phyloP scores from a whole-genome alignment of 2,329 filamentous ascomycete species.

The Davidsoniella neocaledoniae region DNA sequence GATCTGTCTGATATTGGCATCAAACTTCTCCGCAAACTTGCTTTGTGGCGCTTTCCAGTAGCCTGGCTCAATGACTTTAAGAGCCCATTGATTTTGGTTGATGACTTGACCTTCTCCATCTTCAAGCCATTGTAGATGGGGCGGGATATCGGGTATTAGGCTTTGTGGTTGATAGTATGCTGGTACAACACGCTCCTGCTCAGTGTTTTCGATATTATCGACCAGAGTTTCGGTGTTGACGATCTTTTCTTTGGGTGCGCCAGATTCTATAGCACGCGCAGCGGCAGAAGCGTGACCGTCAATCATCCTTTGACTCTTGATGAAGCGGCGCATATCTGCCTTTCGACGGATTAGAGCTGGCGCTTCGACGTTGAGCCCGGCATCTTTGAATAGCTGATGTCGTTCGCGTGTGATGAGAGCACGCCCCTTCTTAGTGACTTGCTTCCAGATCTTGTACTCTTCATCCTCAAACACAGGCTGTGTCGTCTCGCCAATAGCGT shows the following conservation, averaged over 20 bases:
- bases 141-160: slow-evolving; percentile 67
- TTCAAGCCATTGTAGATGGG: slow-evolving; percentile 70
- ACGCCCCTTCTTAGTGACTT: slow-evolving; percentile 92
- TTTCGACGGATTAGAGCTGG: slow-evolving; percentile 74
- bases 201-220: slow-evolving; percentile 84
- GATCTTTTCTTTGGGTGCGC: slow-evolving; percentile 3
- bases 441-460: slow-evolving; percentile 96
- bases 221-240: slow-evolving; percentile 45
- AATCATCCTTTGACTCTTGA: slow-evolving; percentile 21
- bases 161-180: slow-evolving; percentile 89
- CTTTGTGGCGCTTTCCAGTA: slow-evolving; percentile 62
- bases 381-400: slow-evolving; percentile 68
- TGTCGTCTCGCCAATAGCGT: slow-evolving; percentile 45
- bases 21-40: slow-evolving; percentile 60
- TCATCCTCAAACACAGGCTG: slow-evolving; percentile 79
- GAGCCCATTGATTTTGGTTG: slow-evolving; percentile 70
- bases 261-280: slow-evolving; percentile 15
- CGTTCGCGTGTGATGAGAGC: slow-evolving; percentile 74
- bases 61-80: slow-evolving; percentile 59
- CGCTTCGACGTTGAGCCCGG: slow-evolving; percentile 72
- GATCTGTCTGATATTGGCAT: slow-evolving; percentile 84
- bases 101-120: slow-evolving; percentile 80
- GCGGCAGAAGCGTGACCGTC: slow-evolving; percentile 21
- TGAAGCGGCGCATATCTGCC: slow-evolving; percentile 75
- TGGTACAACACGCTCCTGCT: slow-evolving; percentile 59